Evolutionary conservation across 352 stramenopile species (phyloP).

Genomic region (Globisporangium cylindrosporum): DNA sequence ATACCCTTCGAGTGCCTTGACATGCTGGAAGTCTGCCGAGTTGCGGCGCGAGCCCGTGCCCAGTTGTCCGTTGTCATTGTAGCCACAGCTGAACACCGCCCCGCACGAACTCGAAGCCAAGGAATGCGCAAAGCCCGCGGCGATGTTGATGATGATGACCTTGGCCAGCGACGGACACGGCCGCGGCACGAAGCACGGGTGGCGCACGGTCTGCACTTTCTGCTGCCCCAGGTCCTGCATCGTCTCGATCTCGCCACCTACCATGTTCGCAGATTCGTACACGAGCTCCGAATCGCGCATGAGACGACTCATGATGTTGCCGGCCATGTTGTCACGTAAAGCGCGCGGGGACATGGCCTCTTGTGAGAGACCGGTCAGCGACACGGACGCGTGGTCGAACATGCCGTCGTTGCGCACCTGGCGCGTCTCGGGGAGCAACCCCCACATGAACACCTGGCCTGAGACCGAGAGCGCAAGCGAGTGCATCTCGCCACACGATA

Average conservation of each 20-base stretch:
- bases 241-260: constrained; percentile 25
- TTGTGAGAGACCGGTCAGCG: constrained; percentile 51
- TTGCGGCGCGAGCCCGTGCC: constrained; percentile 65
- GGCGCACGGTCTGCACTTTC: constrained; percentile 58
- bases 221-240: constrained; percentile 28
- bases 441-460: constrained; percentile 78
- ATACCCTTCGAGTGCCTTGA: constrained; percentile 43
- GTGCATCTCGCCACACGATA: constrained; percentile 76
- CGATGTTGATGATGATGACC: constrained; percentile 45
- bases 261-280: constrained; percentile 44
- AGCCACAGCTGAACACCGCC: constrained; percentile 67
- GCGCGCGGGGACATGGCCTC: constrained; percentile 19
- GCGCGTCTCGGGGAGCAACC: constrained; percentile 55
- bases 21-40: constrained; percentile 52
- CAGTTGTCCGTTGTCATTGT: constrained; percentile 84
- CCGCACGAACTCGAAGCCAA: constrained; percentile 53
- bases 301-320: constrained; percentile 58
- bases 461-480: constrained; percentile 55
- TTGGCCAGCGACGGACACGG: constrained; percentile 36
- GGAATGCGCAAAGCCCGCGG: constrained; percentile 75
- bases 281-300: constrained; percentile 65
- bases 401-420: constrained; percentile 42
- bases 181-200: constrained; percentile 47
- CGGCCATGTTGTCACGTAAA: constrained; percentile 30
- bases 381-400: constrained; percentile 55